Evolutionary conservation across 2,329 filamentous ascomycete species (phyloP).

Genomic region (Acrocalymma vagum): DNA sequence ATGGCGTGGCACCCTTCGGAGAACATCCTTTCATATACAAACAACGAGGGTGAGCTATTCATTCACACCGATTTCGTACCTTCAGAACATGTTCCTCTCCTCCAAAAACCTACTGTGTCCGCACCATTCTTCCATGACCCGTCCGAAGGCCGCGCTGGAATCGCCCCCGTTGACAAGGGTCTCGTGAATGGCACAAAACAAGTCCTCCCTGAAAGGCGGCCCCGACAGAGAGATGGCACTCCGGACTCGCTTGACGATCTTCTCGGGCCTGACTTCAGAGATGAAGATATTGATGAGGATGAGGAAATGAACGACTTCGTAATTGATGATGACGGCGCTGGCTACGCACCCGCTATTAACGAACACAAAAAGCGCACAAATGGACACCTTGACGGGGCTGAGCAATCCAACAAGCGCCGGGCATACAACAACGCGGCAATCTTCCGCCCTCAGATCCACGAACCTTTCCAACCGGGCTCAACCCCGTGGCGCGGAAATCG

Average conservation of each 20-base stretch:
- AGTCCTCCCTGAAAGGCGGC: slow-evolving; percentile 58
- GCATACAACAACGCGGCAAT: slow-evolving; percentile 53
- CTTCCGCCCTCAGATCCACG: slow-evolving; percentile 75
- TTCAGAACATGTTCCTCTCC: slow-evolving; percentile 55
- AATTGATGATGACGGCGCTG: slow-evolving; percentile 92
- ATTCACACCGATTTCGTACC: slow-evolving; percentile 78
- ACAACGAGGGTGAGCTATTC: slow-evolving; percentile 89
- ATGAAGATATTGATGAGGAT: slow-evolving; percentile 50
- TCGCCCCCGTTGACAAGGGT: slow-evolving; percentile 62
- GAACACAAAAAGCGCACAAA: slow-evolving; percentile 69
- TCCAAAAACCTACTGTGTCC: slow-evolving; percentile 69
- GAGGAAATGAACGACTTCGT: slow-evolving; percentile 79
- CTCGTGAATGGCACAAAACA: slow-evolving; percentile 65
- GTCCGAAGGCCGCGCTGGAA: slow-evolving; percentile 72
- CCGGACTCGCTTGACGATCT: slow-evolving; percentile 84
- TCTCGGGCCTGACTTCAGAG: slow-evolving; percentile 68
- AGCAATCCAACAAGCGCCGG: slow-evolving; percentile 60
- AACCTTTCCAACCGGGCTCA: slow-evolving; percentile 89
- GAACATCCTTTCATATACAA: slow-evolving; percentile 91
- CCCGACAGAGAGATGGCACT: slow-evolving; percentile 64
- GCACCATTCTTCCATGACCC: slow-evolving; percentile 89
- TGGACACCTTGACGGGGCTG: slow-evolving; percentile 54
- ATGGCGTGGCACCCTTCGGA: slow-evolving; percentile 90
- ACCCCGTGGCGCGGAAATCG: slow-evolving; percentile 96
- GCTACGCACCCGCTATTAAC: slow-evolving; percentile 74